Percentiles rank a stretch among this genome's conserved stretches.
Conservation (phyloP, 1,139 yeast genomes). For the Taphrina pruni region DNA sequence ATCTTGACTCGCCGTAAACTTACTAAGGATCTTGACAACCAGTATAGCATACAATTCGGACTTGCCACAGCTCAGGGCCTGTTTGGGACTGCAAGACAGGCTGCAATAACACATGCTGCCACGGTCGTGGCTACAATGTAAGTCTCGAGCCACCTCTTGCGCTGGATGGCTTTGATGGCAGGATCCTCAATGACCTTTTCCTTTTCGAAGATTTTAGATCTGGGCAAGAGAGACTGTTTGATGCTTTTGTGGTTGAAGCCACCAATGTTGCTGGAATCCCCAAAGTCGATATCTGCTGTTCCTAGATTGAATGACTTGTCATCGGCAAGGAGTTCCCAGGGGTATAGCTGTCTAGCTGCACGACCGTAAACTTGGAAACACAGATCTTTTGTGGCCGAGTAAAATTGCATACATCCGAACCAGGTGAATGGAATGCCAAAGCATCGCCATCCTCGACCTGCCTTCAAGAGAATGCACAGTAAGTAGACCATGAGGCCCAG, state of each 20-base stretch:
- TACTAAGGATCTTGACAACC: too few relatives aligned
- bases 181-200: conserved; percentile 41
- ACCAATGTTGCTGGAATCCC: conserved; percentile 27
- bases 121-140: conserved; percentile 38
- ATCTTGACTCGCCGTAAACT: too few relatives aligned
- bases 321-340: conserved; percentile 39
- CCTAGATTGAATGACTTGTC: conserved; percentile 39
- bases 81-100: conserved; percentile 39
- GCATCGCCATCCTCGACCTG: conserved; percentile 40
- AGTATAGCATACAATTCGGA: too few relatives aligned
- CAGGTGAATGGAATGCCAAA: conserved; percentile 38
- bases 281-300: conserved; percentile 35
- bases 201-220: conserved; percentile 37
- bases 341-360: conserved; percentile 38
- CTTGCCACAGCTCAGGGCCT: conserved; percentile 14
- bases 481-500: conserved; percentile 34
- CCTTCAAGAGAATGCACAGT: conserved; percentile 34
- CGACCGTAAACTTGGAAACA: conserved; percentile 41
- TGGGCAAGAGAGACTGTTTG: conserved; percentile 28
- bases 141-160: conserved; percentile 37
- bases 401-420: conserved; percentile 41
- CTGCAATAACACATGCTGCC: conserved; percentile 38
- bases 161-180: conserved; percentile 31
- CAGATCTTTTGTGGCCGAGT: conserved; percentile 34
- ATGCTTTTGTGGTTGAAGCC: conserved; percentile 32